Evolutionary conservation across 805 yeast species (phyloP).

Genomic region (Suhomyces canberraensis): DNA sequence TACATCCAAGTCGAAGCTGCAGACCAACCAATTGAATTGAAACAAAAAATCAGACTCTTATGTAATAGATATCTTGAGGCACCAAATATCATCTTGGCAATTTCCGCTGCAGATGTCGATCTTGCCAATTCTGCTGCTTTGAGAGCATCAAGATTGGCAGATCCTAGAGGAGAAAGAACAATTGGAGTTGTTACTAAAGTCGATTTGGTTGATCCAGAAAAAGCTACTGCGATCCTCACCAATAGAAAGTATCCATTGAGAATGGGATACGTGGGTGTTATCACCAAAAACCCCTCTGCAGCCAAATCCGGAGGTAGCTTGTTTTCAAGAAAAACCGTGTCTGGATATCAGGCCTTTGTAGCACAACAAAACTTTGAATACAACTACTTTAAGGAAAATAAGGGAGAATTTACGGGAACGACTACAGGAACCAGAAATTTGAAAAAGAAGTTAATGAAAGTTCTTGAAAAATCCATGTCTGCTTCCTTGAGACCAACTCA

Average conservation of each 20-base stretch:
- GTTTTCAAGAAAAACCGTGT: conserved; percentile 43
- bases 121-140: conserved; percentile 94
- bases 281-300: conserved; percentile 69
- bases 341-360: conserved; percentile 60
- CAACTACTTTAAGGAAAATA: conserved; percentile 61
- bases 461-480: conserved; percentile 89
- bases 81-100: conserved; percentile 93
- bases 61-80: conserved; percentile 84
- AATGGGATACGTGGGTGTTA: conserved; percentile 99
- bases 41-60: conserved; percentile 69
- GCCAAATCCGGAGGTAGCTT: conserved; percentile 25
- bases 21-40: conserved; percentile 86
- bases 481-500: conserved; percentile 84
- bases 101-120: conserved; percentile 97
- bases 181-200: conserved; percentile 94
- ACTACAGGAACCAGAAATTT: conserved; percentile 72
- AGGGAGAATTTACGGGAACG: conserved; percentile 57
- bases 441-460: conserved; percentile 77
- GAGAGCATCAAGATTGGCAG: conserved; percentile 83
- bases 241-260: conserved; percentile 84
- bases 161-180: conserved; percentile 93
- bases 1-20: conserved; percentile 96
- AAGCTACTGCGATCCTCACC: conserved; percentile 63
- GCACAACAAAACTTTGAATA: conserved; percentile 61
- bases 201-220: conserved; percentile 78